Conservation (phyloP, 2,329 filamentous ascomycete species). For the Myriosclerotinia scirpicola region DNA sequence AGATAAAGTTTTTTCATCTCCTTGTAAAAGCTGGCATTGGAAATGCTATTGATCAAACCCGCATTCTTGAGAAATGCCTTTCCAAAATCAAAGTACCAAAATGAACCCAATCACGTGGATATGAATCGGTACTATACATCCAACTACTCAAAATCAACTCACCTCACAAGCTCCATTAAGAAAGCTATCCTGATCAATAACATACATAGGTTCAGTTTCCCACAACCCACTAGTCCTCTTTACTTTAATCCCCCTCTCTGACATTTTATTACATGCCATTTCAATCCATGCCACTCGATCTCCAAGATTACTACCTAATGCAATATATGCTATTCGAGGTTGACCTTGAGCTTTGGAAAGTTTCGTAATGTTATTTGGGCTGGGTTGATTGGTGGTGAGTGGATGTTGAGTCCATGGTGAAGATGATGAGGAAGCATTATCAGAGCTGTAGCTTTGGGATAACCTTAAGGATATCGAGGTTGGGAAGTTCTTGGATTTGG, state of each 20-base stretch:
- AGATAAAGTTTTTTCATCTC: background rate
- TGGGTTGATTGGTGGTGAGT: background rate
- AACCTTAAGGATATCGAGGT: background rate
- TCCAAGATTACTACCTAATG: conserved; percentile 89
- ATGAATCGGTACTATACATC: background rate
- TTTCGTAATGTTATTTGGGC: background rate
- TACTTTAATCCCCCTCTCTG: conserved; percentile 68
- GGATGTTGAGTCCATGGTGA: conserved; percentile 20
- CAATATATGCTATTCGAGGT: conserved; percentile 65
- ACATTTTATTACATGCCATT: conserved; percentile 76
- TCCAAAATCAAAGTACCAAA: too few relatives aligned
- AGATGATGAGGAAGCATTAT: background rate
- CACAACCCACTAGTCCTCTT: conserved; percentile 83
- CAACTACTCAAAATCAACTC: conserved; percentile 40
- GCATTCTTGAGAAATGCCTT: too few relatives aligned
- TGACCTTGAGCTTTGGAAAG: background rate
- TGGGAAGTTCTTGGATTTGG: background rate
- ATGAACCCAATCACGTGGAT: conserved; percentile 4
- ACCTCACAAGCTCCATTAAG: conserved; percentile 93
- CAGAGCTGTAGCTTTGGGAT: conserved; percentile 13
- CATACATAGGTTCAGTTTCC: conserved; percentile 97
- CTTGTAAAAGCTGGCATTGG: too few relatives aligned
- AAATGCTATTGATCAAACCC: too few relatives aligned
- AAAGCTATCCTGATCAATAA: conserved; percentile 82
- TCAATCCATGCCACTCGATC: conserved; percentile 85